Evolutionary conservation across 768 basidiomycete species (phyloP), one percentile per base, ranked within the genome.

Genomic region (Boletus vinaceobasis): DNA sequence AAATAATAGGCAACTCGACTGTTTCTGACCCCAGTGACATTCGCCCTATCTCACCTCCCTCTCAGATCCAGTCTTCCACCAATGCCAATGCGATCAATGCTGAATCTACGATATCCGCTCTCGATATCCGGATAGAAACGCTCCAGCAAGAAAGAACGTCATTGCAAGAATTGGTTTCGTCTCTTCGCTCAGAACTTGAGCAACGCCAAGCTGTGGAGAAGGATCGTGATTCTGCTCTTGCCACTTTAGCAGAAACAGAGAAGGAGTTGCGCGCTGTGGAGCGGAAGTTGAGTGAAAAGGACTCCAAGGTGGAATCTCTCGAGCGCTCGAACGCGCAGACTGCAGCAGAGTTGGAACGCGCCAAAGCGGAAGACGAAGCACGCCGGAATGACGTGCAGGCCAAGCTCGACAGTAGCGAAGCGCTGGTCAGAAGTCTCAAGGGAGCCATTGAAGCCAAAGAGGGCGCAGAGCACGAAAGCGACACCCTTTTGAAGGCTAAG

Each of bases 101-200:
- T 38, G 61, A 68, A 48, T 55, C 57, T 37, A 56, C 45, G 27
- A 56, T 54, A 58, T 54, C 68, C 11, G 19, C 48, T 37, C 62
- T 70, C 15, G 61, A 66, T 33, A 62, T 69, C 15, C 71, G 81
- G 19, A 63, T 91, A 32, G 79, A 84, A 53, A 77, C 80, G 1
- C 74, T 89, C 9, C 87, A 91, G 65, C 82, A 81, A 52, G 90
- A 93, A 66, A 89, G 86, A 55, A 75, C 76, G 47, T 79, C 84
- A 21, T 72, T 93, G 29, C 79, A 78, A 49, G 59, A 68, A 21
- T 61, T 68, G 8, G 57, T 74, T 26, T 56, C 58, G 5, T 61
- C 68, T 23, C 58, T 62, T 46, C 60, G 60, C 27, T 56, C 55
- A 4, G 60, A 67, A n/a, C 53, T 58, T 14, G 59, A 64, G 35